Base-by-base conservation (phyloP, 2,329 filamentous ascomycete species). In the Fusarium sp. region DNA sequence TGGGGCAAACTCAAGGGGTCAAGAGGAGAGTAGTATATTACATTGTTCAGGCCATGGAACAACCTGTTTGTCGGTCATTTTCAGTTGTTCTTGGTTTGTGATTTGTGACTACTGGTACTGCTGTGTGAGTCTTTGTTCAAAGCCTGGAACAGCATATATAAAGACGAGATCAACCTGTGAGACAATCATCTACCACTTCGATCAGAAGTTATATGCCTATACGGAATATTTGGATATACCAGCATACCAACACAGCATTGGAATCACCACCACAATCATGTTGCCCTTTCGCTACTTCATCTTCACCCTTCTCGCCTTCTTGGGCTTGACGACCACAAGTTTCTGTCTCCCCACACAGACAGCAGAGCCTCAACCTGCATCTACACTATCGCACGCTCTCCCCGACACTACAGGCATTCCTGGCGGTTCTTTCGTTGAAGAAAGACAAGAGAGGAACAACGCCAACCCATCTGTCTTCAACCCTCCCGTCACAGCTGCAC, bases 401-500 rank as follows among this genome's bases (percentile, higher is more conserved):
- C 47, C 46, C 17, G 60, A 68, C 8, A 58, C 63, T 4, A 66
- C 63, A 18, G 15, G 6, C 1, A 40, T 45, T 23, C 61, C 63
- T 4, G 50, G 31, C 2, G 46, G 45, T 15, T 39, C 39, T 17
- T 29, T 61, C 17, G 23, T 66, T 8, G 49, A 45, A 27, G 65
- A 46, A 36, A 59, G 46, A 50, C 70, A 51, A 13, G 54, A 69
- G 15, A 49, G 60, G 14, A 58, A 70, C 29, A 69, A 67, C 20
- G 35, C 54, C 17, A 63, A 71, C n/a, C 57, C 60, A 10, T 72
- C 74, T 4, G 60, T 69, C 11, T 76, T 77, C 61, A 66, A 69
- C 23, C 72, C 76, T 64, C 49, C 75, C 27, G 75, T 77, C 31
- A 78, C 77, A 6, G 74, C 76, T 15, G 71, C 75, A n/a, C 72